Evolutionary conservation across 2,329 filamentous ascomycete species (phyloP).

Genomic region (Neopestalotiopsis sp.): DNA sequence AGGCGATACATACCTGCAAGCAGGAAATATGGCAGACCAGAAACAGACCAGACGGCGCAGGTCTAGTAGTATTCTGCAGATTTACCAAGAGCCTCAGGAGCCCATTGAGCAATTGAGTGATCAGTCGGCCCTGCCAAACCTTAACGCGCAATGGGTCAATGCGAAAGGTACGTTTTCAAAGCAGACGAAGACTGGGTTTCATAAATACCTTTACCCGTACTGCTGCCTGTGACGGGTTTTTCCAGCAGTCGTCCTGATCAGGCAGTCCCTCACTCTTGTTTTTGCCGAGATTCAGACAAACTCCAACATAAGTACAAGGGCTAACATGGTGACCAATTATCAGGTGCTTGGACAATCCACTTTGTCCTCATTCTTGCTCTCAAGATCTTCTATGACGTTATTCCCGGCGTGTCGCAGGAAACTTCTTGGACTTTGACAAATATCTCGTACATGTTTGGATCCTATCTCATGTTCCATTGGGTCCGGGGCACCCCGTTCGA

Average conservation of each 20-base stretch:
- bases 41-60: constrained; percentile 82
- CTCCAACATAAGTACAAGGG: neutral
- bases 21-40: constrained; percentile 58
- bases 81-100: constrained; percentile 96
- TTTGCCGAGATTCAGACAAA: neutral
- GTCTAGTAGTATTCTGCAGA: constrained; percentile 89
- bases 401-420: constrained; percentile 95
- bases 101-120: constrained; percentile 98
- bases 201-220: neutral
- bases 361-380: constrained; percentile 88
- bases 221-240: neutral
- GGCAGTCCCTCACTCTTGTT: neutral
- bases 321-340: neutral
- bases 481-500: constrained; percentile 98
- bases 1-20: constrained; percentile 58
- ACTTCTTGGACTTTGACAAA: constrained; percentile 99
- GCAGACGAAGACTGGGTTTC: neutral
- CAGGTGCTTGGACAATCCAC: constrained; percentile 98
- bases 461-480: constrained; percentile 99
- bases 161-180: constrained; percentile 79
- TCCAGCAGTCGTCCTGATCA: too few relatives aligned
- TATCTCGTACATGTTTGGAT: constrained; percentile 98
- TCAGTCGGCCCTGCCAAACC: constrained; percentile 90
- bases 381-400: constrained; percentile 97
- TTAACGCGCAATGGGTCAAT: constrained; percentile 99